These are phyloP conservation scores for Angomonas deanei DNA, from an alignment of 208 protist species.

Conservation along the genomic window DNA sequence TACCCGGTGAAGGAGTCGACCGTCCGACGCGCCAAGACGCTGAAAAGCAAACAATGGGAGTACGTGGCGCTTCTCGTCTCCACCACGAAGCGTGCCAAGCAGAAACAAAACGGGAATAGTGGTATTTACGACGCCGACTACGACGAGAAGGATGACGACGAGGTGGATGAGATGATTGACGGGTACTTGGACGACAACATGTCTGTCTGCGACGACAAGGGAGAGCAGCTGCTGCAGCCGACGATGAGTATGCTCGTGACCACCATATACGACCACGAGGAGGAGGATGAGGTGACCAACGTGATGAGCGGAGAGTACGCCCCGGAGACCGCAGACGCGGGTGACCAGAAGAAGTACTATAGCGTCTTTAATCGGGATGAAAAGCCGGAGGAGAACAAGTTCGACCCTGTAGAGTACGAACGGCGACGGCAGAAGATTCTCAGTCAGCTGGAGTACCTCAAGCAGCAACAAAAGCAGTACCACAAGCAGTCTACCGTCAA, in stretches of 20 bases:
- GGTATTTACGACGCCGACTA: not conserved
- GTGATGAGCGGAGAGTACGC: not conserved
- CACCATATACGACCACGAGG: not conserved
- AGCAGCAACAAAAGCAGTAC: not conserved
- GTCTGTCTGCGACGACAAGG: conserved; percentile 6
- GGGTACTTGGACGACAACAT: not conserved
- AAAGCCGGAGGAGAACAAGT: not conserved
- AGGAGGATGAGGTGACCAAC: not conserved
- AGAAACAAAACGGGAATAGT: not conserved
- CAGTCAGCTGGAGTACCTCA: not conserved
- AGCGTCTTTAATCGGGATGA: not conserved
- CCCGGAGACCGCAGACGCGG: not conserved
- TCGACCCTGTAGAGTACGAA: not conserved
- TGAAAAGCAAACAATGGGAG: not conserved
- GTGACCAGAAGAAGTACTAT: not conserved
- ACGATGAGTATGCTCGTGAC: conserved; percentile 2
- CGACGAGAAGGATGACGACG: not conserved
- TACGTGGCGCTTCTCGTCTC: conserved; percentile 2
- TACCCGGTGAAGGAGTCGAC: not conserved
- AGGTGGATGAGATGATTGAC: not conserved
- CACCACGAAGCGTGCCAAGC: not conserved
- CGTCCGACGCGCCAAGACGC: not conserved
- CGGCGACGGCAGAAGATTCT: not conserved
- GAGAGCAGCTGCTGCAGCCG: not conserved
- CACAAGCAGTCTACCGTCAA: conserved; percentile 1